A percentile compares a stretch with the other conserved stretches of the same genome.
Evolutionary conservation across 73 alveolate species (phyloP).

Genomic region (Paramecium pentaurelia): DNA sequence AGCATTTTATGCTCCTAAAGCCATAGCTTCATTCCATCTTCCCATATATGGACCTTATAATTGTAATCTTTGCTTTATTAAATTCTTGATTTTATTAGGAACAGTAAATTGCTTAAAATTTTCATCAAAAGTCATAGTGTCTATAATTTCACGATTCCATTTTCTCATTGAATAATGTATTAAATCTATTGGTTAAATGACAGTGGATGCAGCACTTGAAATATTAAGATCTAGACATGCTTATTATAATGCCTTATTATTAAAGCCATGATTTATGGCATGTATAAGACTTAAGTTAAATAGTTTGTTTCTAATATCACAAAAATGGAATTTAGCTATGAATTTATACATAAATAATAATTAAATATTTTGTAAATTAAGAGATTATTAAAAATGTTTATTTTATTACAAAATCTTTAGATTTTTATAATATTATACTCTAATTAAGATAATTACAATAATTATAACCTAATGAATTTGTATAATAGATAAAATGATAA

Average conservation of each 20-base stretch:
- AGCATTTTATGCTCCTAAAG: conserved; percentile 63
- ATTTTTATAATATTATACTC: background rate
- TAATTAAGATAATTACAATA: background rate
- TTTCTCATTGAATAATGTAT: conserved; percentile 47
- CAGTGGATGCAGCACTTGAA: conserved; percentile 2
- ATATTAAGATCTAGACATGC: conserved; percentile 42
- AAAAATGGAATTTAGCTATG: background rate
- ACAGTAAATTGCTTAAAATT: conserved; percentile 30
- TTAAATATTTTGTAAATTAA: background rate
- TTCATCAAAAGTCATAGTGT: conserved; percentile 25
- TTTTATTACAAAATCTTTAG: too few species aligned
- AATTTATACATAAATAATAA: background rate
- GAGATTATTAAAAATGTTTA: background rate
- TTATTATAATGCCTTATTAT: conserved; percentile 43
- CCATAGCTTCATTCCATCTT: conserved; percentile 82
- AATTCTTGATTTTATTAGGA: background rate
- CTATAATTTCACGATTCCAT: conserved; percentile 56
- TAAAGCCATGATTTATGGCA: conserved; percentile 49
- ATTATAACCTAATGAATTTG: background rate
- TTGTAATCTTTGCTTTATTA: conserved; percentile 61
- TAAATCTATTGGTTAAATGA: conserved; percentile 40
- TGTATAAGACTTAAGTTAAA: background rate
- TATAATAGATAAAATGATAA: background rate
- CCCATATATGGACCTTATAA: conserved; percentile 63
- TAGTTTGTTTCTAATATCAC: background rate